Percentiles rank a stretch among this genome's conserved stretches.
Evolutionary conservation across 768 basidiomycete genomes (phyloP).

Genomic region (Auricularia heimuer): DNA sequence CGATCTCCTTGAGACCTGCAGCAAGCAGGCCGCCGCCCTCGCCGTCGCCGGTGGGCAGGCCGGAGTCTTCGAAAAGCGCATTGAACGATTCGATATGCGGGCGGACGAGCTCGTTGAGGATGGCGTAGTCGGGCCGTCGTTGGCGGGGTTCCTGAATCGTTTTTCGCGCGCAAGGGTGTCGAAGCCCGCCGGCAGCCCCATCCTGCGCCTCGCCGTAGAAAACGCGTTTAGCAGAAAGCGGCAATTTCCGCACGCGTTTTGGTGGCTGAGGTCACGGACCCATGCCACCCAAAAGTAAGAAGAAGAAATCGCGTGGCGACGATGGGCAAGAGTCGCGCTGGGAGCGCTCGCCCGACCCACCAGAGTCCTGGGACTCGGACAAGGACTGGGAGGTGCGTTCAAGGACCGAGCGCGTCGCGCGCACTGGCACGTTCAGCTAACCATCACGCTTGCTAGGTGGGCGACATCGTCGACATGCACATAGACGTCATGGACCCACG

Average conservation of each 20-base stretch:
- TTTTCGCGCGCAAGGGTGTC: constrained; percentile 74
- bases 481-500: not conserved
- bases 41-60: constrained; percentile 61
- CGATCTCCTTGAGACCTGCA: constrained; percentile 73
- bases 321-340: not conserved
- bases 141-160: constrained; percentile 65
- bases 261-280: too few relatives aligned
- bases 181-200: constrained; percentile 31
- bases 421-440: too few relatives aligned
- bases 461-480: not conserved
- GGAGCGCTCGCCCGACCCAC: not conserved
- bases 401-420: not conserved
- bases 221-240: not conserved
- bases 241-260: too few relatives aligned
- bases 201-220: not conserved
- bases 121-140: constrained; percentile 56
- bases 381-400: not conserved
- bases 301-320: not conserved
- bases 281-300: too few relatives aligned
- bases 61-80: constrained; percentile 87
- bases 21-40: constrained; percentile 73
- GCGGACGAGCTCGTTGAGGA: constrained; percentile 84
- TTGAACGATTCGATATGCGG: constrained; percentile 97
- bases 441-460: not conserved
- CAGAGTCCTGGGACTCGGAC: not conserved